A percentile compares a stretch with the other conserved stretches of the same genome.
Evolutionary conservation across 2,329 filamentous ascomycete genomes (phyloP).

Genomic region (Aspergillus versicolor): DNA sequence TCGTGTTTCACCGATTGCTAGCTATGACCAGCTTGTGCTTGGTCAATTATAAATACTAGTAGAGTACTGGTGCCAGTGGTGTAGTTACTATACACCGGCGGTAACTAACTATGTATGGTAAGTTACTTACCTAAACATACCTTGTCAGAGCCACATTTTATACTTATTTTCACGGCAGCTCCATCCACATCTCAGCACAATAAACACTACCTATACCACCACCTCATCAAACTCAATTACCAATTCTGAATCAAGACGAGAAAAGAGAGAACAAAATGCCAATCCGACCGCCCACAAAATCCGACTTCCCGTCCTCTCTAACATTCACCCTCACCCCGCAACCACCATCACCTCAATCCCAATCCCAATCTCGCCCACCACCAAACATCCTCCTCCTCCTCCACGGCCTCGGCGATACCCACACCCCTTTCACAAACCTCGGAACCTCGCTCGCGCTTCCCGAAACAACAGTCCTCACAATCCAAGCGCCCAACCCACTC

Average conservation of each 20-base stretch:
- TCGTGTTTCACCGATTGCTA: no score
- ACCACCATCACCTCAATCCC: slow-evolving; percentile 34
- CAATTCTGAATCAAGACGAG: background rate
- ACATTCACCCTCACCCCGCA: slow-evolving; percentile 36
- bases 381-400: slow-evolving; percentile 78
- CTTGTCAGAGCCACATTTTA: background rate
- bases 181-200: background rate
- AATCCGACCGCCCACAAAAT: slow-evolving; percentile 37
- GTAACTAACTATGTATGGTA: background rate
- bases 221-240: background rate
- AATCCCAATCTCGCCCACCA: slow-evolving; percentile 52
- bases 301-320: slow-evolving; percentile 49
- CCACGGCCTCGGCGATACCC: slow-evolving; percentile 79
- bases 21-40: no score
- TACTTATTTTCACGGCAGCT: background rate
- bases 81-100: background rate
- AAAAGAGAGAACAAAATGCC: slow-evolving; percentile 24
- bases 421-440: slow-evolving; percentile 67
- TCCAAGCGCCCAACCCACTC: slow-evolving; percentile 69
- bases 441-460: slow-evolving; percentile 69
- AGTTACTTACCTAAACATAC: background rate
- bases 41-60: no score
- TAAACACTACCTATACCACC: background rate
- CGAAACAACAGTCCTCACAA: slow-evolving; percentile 71
- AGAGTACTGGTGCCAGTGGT: no score